These are phyloP conservation scores for Triadica sebifera DNA, from an alignment of 345 rosid species.

Conservation along the genomic window DNA sequence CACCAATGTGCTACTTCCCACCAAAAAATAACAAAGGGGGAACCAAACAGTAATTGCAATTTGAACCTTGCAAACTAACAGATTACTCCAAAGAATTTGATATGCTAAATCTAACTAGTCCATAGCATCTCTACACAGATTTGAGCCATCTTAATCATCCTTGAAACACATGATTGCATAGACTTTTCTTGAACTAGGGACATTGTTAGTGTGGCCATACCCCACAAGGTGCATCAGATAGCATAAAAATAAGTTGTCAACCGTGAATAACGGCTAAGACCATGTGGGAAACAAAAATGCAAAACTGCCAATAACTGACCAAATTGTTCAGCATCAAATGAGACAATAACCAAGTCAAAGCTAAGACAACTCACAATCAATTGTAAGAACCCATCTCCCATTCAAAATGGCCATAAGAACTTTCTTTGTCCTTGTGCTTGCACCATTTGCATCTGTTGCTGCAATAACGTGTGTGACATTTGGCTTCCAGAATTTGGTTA, in stretches of 20 bases:
- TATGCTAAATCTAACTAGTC: not conserved
- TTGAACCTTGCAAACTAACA: no score
- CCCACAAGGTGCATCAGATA: no score
- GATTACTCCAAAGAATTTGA: not conserved
- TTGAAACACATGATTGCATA: not conserved
- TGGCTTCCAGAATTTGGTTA: constrained; percentile 71
- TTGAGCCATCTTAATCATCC: not conserved
- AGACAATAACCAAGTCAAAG: not conserved
- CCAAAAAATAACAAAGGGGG: no score
- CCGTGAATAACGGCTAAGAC: not conserved
- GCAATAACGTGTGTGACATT: constrained; percentile 86
- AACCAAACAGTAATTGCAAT: no score
- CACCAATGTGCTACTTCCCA: no score
- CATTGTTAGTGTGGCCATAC: no score
- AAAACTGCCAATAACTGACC: not conserved
- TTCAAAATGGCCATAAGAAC: constrained; percentile 81
- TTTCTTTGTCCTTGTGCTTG: constrained; percentile 75
- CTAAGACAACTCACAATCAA: constrained; percentile 54
- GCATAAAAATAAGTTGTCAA: no score
- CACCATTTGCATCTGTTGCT: constrained; percentile 60
- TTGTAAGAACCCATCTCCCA: constrained; percentile 76
- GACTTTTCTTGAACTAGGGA: no score
- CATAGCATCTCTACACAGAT: not conserved
- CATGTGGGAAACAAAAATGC: not conserved
- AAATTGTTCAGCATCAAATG: not conserved